Base-by-base conservation (phyloP, 768 basidiomycete species). In the Galerina sulciceps region DNA sequence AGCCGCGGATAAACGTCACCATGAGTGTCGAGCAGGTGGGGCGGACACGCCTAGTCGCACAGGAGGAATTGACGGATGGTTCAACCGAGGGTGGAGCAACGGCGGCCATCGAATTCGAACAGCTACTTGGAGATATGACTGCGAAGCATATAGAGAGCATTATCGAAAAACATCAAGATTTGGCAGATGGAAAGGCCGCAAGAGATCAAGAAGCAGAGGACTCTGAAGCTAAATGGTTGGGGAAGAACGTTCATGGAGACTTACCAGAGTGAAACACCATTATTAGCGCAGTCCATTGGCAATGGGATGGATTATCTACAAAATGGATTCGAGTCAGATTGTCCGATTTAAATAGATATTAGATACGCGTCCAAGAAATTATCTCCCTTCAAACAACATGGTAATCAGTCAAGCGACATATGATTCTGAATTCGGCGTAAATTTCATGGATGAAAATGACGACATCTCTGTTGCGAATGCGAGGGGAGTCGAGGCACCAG, bases 191-290 rank as follows among this genome's bases (percentile, higher is more conserved):
- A 4, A 31, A 31, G 26, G 26, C 26, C 8, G 5, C 26, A 8
- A 4, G 26, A 31, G 26, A 59, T 10, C 37, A 37, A 3, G 45
- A 14, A 4, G 52, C 52, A 17, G 38, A 37, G 34, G 53, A 55
- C 14, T 52, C 58, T 8, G 58, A 53, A 26, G 34, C 35, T 26
- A 35, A 4, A 6, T 59, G 58, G 58, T 46, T 53, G 13, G 58
- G 58, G 23, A 47, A 55, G n/a, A 45, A 42, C 2, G 53, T 53
- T 22, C 53, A 46, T 13, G 58, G 58, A 11, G 53, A 26, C 35
- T 15, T 59, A 10, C 58, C 58, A 11, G 46, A 49, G 47, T 59
- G 17, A 55, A 43, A n/a, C n/a, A n/a, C n/a, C n/a, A n/a, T n/a
- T n/a, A n/a, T n/a, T n/a, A n/a, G n/a, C n/a, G n/a, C n/a, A n/a